Base-by-base conservation (phyloP, 2,329 filamentous ascomycete genomes). In the Fusarium buxicola region DNA sequence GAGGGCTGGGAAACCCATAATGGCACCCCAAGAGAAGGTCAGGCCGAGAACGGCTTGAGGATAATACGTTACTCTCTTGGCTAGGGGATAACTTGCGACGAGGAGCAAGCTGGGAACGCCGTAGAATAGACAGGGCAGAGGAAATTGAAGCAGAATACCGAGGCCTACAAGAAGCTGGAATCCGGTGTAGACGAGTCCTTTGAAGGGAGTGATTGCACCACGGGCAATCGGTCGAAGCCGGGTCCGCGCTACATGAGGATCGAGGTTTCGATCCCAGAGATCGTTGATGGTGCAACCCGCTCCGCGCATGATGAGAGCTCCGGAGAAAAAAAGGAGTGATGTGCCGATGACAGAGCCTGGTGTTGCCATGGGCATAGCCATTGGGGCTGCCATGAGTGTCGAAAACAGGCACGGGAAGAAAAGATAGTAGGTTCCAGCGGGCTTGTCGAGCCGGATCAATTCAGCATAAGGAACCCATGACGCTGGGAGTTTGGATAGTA, bases 201-300 rank as follows among this genome's bases (percentile, higher is more conserved):
- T 81, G 68, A 86, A 83, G 0, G 91, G 90, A 3, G 86, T 89
- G 46, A 96, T 80, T 48, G 92, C 92, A 30, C 90, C 85, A 11
- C 93, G 86, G 1, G 93, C 92, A 59, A 97, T 90, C 4, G 93
- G 93, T 13, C 93, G 88, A 28, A 92, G 81, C 12, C 89, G 86
- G 7, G 92, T 96, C 43, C 93, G 86, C 2, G 84, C 78, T 12
- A 96, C 92, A 62, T 92, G 86, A 7, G 90, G 89, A 75, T 97
- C 93, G 13, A 96, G 87, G 68, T 95, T 91, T 51, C 92, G 87
- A 76, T 96, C 93, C 90, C 92, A 94, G 46, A 96, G 86, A 74
- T 97, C 93, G 74, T 96, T 96, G 78, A 96, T 92, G 15, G 90
- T 90, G 76, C 93, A 96, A 47, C 92, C 92, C 16, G 92, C 92